Evolutionary conservation across 1,284 basidiomycete genomes (phyloP), one percentile per base, ranked within the genome.

Genomic region (Cryptococcus amylolentus): DNA sequence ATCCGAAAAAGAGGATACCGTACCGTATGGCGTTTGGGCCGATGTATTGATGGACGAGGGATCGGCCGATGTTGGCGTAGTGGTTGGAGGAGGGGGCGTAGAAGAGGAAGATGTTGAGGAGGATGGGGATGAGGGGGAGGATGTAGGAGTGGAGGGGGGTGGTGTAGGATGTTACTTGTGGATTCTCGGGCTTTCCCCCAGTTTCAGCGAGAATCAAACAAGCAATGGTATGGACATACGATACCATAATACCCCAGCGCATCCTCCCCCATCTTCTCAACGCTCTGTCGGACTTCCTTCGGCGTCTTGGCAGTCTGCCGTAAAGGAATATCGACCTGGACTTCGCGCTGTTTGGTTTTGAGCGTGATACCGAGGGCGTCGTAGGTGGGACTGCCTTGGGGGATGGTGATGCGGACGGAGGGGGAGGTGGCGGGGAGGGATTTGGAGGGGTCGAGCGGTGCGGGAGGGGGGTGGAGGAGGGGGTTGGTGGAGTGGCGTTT

Each of bases 21-120:
- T 71, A 60, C 18, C 40, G 55, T 5, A 52, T 37, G 1, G 63
- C 55, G 16, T 37, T 51, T 3, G 61, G 65, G 14, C 71, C 68
- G 4, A 57, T 10, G 50, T 53, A 61, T 27, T 28, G 41, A 8
- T 53, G 13, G 5, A 61, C 52, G 14, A 61, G 37, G 4, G 35
- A 27, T 20, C 59, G 37, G 12, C 52, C 49, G n/a, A 44, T n/a
- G 28, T 50, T 54, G 23, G 54, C 57, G 2, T 44, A 23, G 4
- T 45, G 12, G 18, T 48, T 31, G 18, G 49, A 38, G 9, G 49
- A 5, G 16, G 59, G 53, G n/a, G 56, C 52, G 23, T 52, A 18
- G 12, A 51, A 16, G 2, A 60, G 38, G 51, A 51, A 57, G 38
- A 57, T 8, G 8, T 57, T 46, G 8, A 57, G 42, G 27, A 46